A percentile compares a stretch with the other conserved stretches of the same genome.
Conservation (phyloP, 495 filamentous ascomycete species). For the Cairneyella variabilis region DNA sequence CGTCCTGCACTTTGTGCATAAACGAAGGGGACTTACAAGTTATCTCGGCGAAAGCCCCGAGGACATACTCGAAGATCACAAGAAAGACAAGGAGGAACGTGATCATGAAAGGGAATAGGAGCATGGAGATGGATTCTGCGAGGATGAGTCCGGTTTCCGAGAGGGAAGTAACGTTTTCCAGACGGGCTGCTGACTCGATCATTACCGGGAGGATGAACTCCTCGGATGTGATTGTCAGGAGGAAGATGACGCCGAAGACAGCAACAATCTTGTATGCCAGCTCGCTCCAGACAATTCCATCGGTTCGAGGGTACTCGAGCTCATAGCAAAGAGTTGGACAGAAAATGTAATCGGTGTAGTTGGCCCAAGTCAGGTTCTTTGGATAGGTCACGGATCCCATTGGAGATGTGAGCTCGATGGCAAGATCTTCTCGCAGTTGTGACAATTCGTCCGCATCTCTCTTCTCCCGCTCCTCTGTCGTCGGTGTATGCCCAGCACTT, state of each 20-base stretch:
- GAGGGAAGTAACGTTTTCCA: constrained; percentile 53
- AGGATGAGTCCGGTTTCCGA: constrained; percentile 74
- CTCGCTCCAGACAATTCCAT: constrained; percentile 70
- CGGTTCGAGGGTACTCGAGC: constrained; percentile 86
- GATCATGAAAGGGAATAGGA: constrained; percentile 97
- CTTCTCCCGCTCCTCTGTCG: constrained; percentile 16
- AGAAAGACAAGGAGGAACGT: constrained; percentile 93
- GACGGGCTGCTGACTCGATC: constrained; percentile 63
- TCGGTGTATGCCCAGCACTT: constrained; percentile 46
- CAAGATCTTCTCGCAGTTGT: constrained; percentile 79
- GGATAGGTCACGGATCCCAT: constrained; percentile 89
- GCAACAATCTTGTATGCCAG: constrained; percentile 83
- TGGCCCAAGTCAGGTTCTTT: constrained; percentile 73
- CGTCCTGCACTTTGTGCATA: not conserved
- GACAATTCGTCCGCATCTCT: constrained; percentile 42
- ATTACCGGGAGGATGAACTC: constrained; percentile 95
- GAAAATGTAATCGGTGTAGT: constrained; percentile 83
- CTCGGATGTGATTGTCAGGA: constrained; percentile 85
- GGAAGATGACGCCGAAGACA: constrained; percentile 93
- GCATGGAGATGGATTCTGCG: constrained; percentile 86
- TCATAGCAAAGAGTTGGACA: constrained; percentile 98
- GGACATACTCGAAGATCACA: constrained; percentile 94
- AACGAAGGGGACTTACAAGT: constrained; percentile 48
- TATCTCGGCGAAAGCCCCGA: constrained; percentile 92
- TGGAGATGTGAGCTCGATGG: constrained; percentile 84